Evolutionary conservation across 176 grass and related monocot genomes (phyloP), one percentile per base, ranked within the genome.

Genomic region (Oryza punctata): DNA sequence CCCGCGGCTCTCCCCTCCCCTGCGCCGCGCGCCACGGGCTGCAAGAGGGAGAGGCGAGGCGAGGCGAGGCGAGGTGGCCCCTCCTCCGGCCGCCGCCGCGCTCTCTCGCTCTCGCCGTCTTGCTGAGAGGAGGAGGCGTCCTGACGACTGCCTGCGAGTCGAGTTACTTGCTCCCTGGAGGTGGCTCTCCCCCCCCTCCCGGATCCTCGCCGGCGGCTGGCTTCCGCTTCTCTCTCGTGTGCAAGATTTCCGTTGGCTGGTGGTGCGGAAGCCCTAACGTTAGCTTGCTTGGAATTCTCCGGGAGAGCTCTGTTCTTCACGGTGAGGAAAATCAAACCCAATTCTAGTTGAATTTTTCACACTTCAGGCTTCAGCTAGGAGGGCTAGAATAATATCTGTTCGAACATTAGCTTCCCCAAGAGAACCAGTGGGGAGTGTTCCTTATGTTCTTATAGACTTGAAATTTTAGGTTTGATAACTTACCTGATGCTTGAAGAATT

Each of bases 201-300:
- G 16, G 77, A n/a, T 67, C 61, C 63, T 79, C 64, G 35, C 6
- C 11, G 63, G 16, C 6, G 63, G 15, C 10, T 2, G 27, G 23
- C 9, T 35, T 35, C 1, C 24, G 43, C 16, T 66, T 43, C 40
- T 38, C 7, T 38, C 40, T 78, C 40, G 3, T 60, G 19, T 61
- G 4, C 32, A 24, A 5, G 32, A 16, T 54, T 61, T 72, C 35
- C 24, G n/a, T 44, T 21, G 29, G 18, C 26, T 45, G 54, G 18
- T 45, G 54, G 25, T 82, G 29, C 54, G 7, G 52, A 63, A 61
- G 52, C 79, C 69, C 67, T 61, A 72, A 38, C 32, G 16, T 25
- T 25, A 61, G 33, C 68, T 72, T 81, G 9, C 15, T 43, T 29
- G 72, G 50, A n/a, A 43, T 44, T 33, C 59, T 54, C 30, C 12